A percentile compares a stretch with the other conserved stretches of the same genome.
Evolutionary conservation across 352 stramenopile species (phyloP).

Genomic region (Globisporangium paddicum): DNA sequence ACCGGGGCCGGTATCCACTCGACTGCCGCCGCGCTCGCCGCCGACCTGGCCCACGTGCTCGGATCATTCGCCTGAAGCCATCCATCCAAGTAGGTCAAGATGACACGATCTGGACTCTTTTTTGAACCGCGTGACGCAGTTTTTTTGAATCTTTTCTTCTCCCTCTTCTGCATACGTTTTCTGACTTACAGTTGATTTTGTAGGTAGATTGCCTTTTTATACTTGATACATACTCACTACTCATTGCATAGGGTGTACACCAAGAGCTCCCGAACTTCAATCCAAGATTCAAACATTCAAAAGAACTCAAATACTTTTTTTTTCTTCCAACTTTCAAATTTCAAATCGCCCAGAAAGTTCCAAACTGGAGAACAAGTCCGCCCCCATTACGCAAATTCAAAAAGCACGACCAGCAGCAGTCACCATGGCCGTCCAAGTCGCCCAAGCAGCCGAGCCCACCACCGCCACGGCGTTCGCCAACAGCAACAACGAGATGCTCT

Average conservation of each 20-base stretch:
- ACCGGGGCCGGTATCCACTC: constrained; percentile 57
- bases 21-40: constrained; percentile 49
- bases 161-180: neutral
- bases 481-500: constrained; percentile 44
- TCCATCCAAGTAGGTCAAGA: neutral
- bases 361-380: constrained; percentile 9
- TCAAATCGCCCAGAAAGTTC: constrained; percentile 11
- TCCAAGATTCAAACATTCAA: constrained; percentile 14
- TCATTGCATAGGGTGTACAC: neutral
- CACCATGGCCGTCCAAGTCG: constrained; percentile 58
- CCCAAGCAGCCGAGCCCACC: constrained; percentile 43
- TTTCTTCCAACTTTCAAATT: too few species aligned
- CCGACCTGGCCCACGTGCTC: constrained; percentile 30
- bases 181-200: neutral
- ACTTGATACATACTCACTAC: neutral
- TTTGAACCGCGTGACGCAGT: neutral
- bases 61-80: neutral
- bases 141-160: neutral
- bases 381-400: neutral
- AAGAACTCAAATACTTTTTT: too few species aligned
- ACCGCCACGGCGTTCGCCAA: constrained; percentile 23
- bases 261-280: neutral
- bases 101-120: neutral
- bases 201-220: neutral
- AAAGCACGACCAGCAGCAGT: neutral